A percentile compares a stretch with the other conserved stretches of the same genome.
These are phyloP conservation scores for Magnolia changhungtana DNA, from an alignment of 164 flowering plant genomes.

Conservation along the genomic window DNA sequence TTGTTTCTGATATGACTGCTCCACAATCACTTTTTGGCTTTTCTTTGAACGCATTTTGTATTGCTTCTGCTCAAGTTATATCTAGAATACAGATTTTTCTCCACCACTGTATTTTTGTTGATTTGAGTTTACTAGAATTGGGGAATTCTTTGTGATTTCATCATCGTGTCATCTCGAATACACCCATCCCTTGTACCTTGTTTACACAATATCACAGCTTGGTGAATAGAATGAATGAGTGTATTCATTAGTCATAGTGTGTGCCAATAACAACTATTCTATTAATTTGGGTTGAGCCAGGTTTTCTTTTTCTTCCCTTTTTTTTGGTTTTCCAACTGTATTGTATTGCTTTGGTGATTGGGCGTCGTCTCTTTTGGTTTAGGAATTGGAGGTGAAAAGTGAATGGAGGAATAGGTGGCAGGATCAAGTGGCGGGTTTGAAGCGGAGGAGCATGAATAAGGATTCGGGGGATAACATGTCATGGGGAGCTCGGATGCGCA, in stretches of 20 bases:
- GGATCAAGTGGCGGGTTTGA: conserved; percentile 63
- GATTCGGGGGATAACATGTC: conserved; percentile 52
- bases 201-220: too few species aligned
- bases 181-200: not conserved
- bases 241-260: too few species aligned
- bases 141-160: not conserved
- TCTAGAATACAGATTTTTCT: too few species aligned
- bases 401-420: conserved; percentile 72
- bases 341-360: not conserved
- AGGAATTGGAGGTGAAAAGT: conserved; percentile 48
- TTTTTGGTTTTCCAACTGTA: not conserved
- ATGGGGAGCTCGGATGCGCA: conserved; percentile 89
- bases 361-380: not conserved
- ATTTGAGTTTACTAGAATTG: too few species aligned
- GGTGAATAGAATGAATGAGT: too few species aligned
- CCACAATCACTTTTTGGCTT: too few species aligned
- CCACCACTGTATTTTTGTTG: too few species aligned
- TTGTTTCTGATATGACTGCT: too few species aligned
- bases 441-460: conserved; percentile 60
- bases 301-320: not conserved
- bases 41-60: too few species aligned
- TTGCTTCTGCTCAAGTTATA: too few species aligned
- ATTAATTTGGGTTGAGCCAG: not conserved
- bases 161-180: not conserved
- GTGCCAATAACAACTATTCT: not conserved